Conservation (phyloP, 257 asterid species). For the Solanum pinnatisectum region DNA sequence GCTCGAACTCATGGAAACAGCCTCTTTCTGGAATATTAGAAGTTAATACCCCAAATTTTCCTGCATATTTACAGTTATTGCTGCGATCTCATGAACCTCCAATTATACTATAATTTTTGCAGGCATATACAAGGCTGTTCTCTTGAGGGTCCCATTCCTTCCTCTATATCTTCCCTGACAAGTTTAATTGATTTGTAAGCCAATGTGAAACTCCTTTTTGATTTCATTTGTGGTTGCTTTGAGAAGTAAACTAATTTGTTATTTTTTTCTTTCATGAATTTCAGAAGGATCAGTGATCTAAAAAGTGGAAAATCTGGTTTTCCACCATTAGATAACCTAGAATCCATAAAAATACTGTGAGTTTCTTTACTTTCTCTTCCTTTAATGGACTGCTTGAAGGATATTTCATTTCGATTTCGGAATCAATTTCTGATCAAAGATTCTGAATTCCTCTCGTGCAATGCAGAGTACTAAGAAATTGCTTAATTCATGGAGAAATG, state of each 20-base stretch:
- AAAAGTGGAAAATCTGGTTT: conserved; percentile 47
- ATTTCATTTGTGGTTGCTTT: background rate
- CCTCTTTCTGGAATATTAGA: background rate
- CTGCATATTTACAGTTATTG: background rate
- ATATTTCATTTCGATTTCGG: background rate
- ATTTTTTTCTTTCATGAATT: background rate
- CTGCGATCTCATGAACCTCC: background rate
- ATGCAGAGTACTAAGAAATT: conserved; percentile 51
- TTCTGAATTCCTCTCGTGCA: background rate
- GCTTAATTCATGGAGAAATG: conserved; percentile 55
- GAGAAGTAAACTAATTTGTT: background rate
- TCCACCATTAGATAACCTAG: conserved; percentile 44
- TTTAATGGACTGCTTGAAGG: background rate
- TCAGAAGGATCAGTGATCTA: conserved; percentile 93
- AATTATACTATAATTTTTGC: conserved; percentile 11
- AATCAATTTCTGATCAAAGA: background rate
- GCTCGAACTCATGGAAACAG: background rate
- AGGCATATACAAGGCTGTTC: conserved; percentile 95
- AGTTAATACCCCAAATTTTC: background rate
- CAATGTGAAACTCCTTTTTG: background rate
- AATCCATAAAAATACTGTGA: conserved; percentile 62
- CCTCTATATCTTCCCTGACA: conserved; percentile 57
- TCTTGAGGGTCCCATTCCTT: conserved; percentile 84
- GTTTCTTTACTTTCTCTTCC: conserved; percentile 11
- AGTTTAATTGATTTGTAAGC: conserved; percentile 69